phyloP scores from a whole-genome alignment of 148 eudicot genomes.

The Bassia scoparia region DNA sequence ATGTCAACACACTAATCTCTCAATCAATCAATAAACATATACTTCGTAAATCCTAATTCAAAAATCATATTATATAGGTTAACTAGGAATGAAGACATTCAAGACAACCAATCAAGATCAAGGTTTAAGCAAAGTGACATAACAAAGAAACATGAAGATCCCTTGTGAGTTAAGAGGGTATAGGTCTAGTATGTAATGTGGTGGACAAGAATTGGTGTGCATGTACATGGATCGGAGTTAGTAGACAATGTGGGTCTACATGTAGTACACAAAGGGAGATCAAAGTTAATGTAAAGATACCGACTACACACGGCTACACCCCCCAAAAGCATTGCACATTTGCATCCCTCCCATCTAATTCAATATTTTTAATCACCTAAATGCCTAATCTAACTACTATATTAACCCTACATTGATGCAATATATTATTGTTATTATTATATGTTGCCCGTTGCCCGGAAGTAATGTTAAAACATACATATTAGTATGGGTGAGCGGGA shows the following conservation, averaged over 20 bases:
- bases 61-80: too few relatives aligned
- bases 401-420: too few relatives aligned
- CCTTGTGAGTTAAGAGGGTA: background rate
- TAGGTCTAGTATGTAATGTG: conserved; percentile 1
- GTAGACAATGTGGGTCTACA: conserved; percentile 30
- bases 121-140: too few relatives aligned
- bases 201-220: conserved; percentile 15
- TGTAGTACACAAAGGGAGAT: conserved; percentile 4
- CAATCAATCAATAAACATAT: too few relatives aligned
- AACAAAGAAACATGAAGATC: background rate
- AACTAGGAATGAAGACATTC: too few relatives aligned
- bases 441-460: too few relatives aligned
- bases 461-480: too few relatives aligned
- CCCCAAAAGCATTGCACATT: background rate
- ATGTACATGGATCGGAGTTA: background rate
- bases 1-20: too few relatives aligned
- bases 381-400: background rate
- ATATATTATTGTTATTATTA: too few relatives aligned
- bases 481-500: too few relatives aligned
- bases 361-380: background rate
- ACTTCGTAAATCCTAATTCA: too few relatives aligned
- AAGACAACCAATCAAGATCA: too few relatives aligned
- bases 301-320: background rate
- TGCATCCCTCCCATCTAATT: background rate
- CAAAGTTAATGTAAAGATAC: conserved; percentile 8